Conservation (phyloP, 2,329 filamentous ascomycete species). For the Akanthomyces uredinophilus region DNA sequence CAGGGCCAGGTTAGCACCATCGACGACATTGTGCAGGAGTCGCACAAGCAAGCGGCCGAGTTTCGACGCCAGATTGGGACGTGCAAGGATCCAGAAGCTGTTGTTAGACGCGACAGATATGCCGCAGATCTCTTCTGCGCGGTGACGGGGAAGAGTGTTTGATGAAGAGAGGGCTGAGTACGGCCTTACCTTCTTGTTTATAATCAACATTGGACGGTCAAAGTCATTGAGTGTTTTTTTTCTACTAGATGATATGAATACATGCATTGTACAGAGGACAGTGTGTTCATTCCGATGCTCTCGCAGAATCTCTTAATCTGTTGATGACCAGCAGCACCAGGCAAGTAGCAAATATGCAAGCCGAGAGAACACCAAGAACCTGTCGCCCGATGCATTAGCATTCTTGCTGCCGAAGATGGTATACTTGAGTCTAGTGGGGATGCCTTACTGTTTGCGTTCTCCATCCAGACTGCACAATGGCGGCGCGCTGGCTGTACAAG, state of each 20-base stretch:
- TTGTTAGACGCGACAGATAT: constrained; percentile 28
- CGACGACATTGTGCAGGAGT: constrained; percentile 37
- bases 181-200: neutral
- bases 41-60: constrained; percentile 46
- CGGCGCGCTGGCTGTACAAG: constrained; percentile 71
- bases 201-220: neutral
- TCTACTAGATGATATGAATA: neutral
- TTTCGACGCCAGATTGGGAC: constrained; percentile 65
- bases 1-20: constrained; percentile 47
- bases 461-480: constrained; percentile 89
- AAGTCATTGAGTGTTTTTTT: neutral
- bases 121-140: constrained; percentile 63
- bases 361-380: constrained; percentile 58
- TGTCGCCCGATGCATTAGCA: constrained; percentile 23
- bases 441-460: constrained; percentile 72
- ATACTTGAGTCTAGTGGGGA: too few relatives aligned
- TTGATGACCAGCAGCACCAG: constrained; percentile 53
- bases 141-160: constrained; percentile 26
- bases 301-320: neutral
- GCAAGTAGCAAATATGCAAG: constrained; percentile 61
- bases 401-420: neutral
- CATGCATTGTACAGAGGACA: neutral
- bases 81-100: constrained; percentile 42
- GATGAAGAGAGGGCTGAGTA: neutral
- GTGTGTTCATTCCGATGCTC: neutral